Percentiles rank a stretch among this genome's conserved stretches.
phyloP scores from a whole-genome alignment of 257 asterid species.

The Solanum etuberosum region DNA sequence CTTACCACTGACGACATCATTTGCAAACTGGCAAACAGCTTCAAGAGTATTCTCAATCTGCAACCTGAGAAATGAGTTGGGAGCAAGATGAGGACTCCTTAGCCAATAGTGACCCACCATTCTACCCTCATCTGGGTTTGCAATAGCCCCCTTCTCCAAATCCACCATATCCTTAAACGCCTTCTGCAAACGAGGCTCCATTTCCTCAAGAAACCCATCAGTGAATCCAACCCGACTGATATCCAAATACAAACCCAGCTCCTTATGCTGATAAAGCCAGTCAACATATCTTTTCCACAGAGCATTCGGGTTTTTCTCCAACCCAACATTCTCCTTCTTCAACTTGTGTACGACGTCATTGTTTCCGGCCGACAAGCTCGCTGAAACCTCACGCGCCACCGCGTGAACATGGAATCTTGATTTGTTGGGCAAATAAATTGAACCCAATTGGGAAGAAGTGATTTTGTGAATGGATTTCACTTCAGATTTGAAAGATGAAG shows the following conservation, averaged over 20 bases:
- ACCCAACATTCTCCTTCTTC: constrained; percentile 7
- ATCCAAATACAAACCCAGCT: constrained; percentile 79
- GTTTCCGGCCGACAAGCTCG: not conserved
- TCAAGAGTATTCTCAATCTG: constrained; percentile 70
- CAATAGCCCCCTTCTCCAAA: constrained; percentile 91
- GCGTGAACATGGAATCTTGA: constrained; percentile 23
- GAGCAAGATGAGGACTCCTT: constrained; percentile 71
- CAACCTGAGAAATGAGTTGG: constrained; percentile 43
- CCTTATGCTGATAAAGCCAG: constrained; percentile 96
- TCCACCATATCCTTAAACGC: constrained; percentile 76
- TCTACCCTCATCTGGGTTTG: constrained; percentile 94
- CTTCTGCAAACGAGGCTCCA: constrained; percentile 73
- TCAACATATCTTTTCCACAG: constrained; percentile 83
- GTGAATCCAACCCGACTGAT: constrained; percentile 89
- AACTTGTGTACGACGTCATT: constrained; percentile 15
- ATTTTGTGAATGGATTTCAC: constrained; percentile 3
- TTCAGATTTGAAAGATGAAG: constrained; percentile 4
- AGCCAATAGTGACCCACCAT: constrained; percentile 99
- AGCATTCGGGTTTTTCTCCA: constrained; percentile 54
- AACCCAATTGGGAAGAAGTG: constrained; percentile 4
- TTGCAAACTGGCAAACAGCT: constrained; percentile 57
- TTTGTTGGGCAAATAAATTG: not conserved
- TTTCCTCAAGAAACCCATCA: constrained; percentile 55
- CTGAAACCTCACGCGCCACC: constrained; percentile 70
- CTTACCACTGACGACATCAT: constrained; percentile 91